Evolutionary conservation across 345 rosid species (phyloP), one percentile per base, ranked within the genome.

Genomic region (Rhizophora mangle): DNA sequence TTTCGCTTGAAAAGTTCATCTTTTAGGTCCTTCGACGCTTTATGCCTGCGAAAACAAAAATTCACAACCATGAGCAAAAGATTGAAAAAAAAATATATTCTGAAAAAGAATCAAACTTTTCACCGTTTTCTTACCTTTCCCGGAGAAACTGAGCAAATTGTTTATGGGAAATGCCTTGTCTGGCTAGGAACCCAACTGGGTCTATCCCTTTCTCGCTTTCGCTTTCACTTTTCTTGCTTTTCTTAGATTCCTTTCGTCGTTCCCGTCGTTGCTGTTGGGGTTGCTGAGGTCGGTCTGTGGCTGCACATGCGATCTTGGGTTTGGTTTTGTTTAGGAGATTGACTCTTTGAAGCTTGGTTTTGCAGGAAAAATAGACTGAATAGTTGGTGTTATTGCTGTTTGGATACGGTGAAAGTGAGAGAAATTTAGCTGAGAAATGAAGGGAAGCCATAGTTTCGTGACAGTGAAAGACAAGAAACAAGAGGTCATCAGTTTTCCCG

Each of bases 71-170:
- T 43, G 3, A 43, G 49, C 18, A 43, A 43, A 43, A 43, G 1
- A 43, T 13, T 43, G 13, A 43, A 43, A 43, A 34, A 13, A 3
- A 43, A 13, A 43, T 2, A 37, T 11, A 9, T 52, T 65, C 63
- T 20, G 13, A 71, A 29, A 62, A 53, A 20, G 5, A 13, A 3
- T 56, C 6, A 10, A 24, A 56, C 22, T 21, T 9, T 63, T 15
- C 47, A 20, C 5, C 36, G 20, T 37, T 21, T 39, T 7, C 11
- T 18, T 60, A 94, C 98, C 98, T 91, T 82, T 94, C 98, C 24
- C 97, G 91, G 65, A 91, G 96, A 82, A 87, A 94, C 73, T 88
- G 90, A 74, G 93, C 89, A 69, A 89, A 89, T 63, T 79, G 80
- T 69, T 88, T 91, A 64, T 94, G 97, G 68, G 93, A 68, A 79